phyloP scores from a whole-genome alignment of 2,329 filamentous ascomycete species.

The Colletotrichum theobromicola region DNA sequence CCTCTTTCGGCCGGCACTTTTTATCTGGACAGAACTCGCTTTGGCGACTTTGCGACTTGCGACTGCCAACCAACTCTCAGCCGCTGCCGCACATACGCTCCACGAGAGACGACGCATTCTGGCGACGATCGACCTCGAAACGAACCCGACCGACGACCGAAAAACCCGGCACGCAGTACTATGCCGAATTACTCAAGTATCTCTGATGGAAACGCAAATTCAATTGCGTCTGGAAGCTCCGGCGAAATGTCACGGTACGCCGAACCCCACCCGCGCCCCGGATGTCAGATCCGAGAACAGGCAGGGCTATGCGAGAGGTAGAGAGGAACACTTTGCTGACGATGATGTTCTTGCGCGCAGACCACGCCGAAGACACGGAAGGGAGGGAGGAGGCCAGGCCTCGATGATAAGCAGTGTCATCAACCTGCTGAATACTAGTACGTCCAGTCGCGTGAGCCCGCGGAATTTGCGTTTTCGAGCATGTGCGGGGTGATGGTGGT shows the following conservation, averaged over 20 bases:
- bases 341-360: slow-evolving; percentile 33
- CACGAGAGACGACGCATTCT: slow-evolving; percentile 2
- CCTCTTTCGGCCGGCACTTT: not conserved
- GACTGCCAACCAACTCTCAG: not conserved
- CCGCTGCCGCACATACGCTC: not conserved
- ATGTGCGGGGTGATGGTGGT: not conserved
- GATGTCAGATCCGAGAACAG: not conserved
- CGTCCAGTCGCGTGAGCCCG: slow-evolving; percentile 29
- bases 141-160: not conserved
- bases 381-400: slow-evolving; percentile 81
- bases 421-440: slow-evolving; percentile 96
- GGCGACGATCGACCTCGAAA: slow-evolving; percentile 1
- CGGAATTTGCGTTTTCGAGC: not conserved
- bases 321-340: not conserved
- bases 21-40: slow-evolving; percentile 4
- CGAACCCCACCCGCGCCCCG: not conserved
- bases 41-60: not conserved
- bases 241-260: slow-evolving; percentile 23
- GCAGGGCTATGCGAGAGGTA: not conserved
- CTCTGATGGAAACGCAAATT: slow-evolving; percentile 47
- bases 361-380: slow-evolving; percentile 67
- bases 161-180: not conserved
- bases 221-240: slow-evolving; percentile 21
- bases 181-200: slow-evolving; percentile 64
- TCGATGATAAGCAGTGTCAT: slow-evolving; percentile 90